Evolutionary conservation across 148 eudicot species (phyloP).

Genomic region (Hydrangea macrophylla): DNA sequence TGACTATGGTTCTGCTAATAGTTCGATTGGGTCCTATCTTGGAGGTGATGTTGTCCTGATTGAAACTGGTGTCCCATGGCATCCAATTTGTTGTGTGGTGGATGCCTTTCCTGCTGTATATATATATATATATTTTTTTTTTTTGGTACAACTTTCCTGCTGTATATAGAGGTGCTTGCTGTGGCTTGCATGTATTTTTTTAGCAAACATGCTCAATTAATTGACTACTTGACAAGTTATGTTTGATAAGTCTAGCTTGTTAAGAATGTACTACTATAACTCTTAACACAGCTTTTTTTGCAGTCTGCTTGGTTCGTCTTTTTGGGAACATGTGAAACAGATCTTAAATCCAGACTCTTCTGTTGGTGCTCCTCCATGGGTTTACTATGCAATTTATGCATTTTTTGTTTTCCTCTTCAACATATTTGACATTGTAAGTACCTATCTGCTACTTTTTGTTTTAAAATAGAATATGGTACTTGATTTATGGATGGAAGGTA

Average conservation of each 20-base stretch:
- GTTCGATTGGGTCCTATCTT: conserved; percentile 2
- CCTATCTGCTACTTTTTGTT: background rate
- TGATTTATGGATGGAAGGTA: background rate
- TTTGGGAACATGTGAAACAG: conserved; percentile 74
- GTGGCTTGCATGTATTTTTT: too few species aligned
- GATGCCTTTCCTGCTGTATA: background rate
- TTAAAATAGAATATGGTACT: background rate
- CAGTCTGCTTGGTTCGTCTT: conserved; percentile 79
- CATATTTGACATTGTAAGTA: conserved; percentile 95
- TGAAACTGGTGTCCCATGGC: background rate
- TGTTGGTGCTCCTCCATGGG: conserved; percentile 89
- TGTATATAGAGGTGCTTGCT: background rate
- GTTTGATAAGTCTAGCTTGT: background rate
- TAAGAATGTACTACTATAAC: background rate
- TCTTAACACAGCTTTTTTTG: conserved; percentile 21
- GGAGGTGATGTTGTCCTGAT: background rate
- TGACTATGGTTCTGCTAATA: background rate
- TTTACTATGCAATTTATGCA: conserved; percentile 85
- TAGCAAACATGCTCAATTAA: too few species aligned
- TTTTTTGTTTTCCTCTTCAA: conserved; percentile 86
- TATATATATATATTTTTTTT: too few species aligned
- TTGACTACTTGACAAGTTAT: background rate
- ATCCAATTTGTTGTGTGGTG: background rate
- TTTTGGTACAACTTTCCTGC: too few species aligned
- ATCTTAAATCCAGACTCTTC: conserved; percentile 78